Evolutionary conservation across 116 monocot species (phyloP).

Genomic region (Iris pallida): DNA sequence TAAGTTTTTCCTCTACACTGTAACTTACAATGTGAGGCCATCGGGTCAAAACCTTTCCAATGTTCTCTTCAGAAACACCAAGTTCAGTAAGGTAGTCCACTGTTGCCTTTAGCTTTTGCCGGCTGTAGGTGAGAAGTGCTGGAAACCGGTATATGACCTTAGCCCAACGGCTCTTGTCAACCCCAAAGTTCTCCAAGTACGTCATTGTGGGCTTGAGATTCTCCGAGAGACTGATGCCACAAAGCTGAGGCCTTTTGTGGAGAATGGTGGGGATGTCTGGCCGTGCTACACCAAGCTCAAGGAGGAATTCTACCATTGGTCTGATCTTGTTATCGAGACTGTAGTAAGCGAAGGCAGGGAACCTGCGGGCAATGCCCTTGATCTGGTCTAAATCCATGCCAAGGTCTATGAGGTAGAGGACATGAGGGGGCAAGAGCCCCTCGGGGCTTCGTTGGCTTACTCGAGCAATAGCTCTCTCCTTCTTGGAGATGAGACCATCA

Average conservation of each 20-base stretch:
- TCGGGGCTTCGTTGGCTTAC: conserved; percentile 38
- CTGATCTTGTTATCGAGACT: conserved; percentile 84
- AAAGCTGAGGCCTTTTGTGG: conserved; percentile 81
- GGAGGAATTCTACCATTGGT: conserved; percentile 71
- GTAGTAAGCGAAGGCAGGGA: conserved; percentile 91
- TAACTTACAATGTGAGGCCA: conserved; percentile 90
- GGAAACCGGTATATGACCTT: conserved; percentile 90
- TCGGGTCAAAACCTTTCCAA: conserved; percentile 90
- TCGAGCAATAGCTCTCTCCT: conserved; percentile 69
- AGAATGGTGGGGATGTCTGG: conserved; percentile 72
- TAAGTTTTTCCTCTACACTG: conserved; percentile 76
- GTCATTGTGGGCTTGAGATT: conserved; percentile 92
- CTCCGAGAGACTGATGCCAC: conserved; percentile 87
- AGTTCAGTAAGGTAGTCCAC: conserved; percentile 66
- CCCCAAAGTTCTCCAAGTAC: conserved; percentile 67
- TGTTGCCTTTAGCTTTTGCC: conserved; percentile 65
- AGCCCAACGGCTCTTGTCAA: conserved; percentile 79
- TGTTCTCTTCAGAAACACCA: conserved; percentile 60
- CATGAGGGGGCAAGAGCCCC: conserved; percentile 49
- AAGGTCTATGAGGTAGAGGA: conserved; percentile 76
- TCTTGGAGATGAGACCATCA: conserved; percentile 31
- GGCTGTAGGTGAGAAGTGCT: conserved; percentile 87
- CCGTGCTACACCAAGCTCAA: conserved; percentile 65
- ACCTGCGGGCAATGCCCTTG: conserved; percentile 48
- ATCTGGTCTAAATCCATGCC: conserved; percentile 77